A percentile compares a stretch with the other conserved stretches of the same genome.
Conservation (phyloP, 805 yeast genomes). For the Huiozyma naganishii region DNA sequence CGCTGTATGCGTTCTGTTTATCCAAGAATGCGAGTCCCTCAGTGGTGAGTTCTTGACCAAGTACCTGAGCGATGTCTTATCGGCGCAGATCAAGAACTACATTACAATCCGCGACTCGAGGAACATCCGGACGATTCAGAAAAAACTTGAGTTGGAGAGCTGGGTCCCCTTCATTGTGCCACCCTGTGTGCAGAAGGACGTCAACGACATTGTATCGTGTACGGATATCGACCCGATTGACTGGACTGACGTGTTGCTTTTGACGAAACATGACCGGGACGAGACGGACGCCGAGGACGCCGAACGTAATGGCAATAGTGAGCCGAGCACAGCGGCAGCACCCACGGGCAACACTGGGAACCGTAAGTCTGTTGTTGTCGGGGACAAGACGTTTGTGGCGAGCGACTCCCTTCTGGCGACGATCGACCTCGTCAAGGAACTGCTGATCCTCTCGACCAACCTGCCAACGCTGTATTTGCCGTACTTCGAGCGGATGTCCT, state of each 20-base stretch:
- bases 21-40: slow-evolving; percentile 74
- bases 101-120: slow-evolving; percentile 44
- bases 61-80: slow-evolving; percentile 56
- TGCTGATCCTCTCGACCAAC: slow-evolving; percentile 44
- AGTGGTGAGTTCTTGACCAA: slow-evolving; percentile 53
- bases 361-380: slow-evolving; percentile 36
- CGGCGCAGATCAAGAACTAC: slow-evolving; percentile 55
- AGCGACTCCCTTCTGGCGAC: slow-evolving; percentile 38
- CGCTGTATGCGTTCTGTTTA: slow-evolving; percentile 54
- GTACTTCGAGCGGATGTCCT: slow-evolving; percentile 33
- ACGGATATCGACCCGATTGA: slow-evolving; percentile 34
- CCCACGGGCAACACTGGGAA: slow-evolving; percentile 17
- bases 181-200: slow-evolving; percentile 35
- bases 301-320: neutral
- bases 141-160: slow-evolving; percentile 50
- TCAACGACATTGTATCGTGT: slow-evolving; percentile 42
- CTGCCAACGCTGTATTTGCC: slow-evolving; percentile 35
- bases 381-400: slow-evolving; percentile 46
- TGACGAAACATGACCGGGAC: slow-evolving; percentile 7
- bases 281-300: slow-evolving; percentile 5
- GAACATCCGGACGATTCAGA: slow-evolving; percentile 36
- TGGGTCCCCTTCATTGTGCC: slow-evolving; percentile 72
- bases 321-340: neutral
- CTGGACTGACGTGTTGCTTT: slow-evolving; percentile 36
- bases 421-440: slow-evolving; percentile 36